A percentile compares a stretch with the other conserved stretches of the same genome.
Conservation (phyloP, 192 early-diverging fungal species). For the Entomortierella parvispora region DNA sequence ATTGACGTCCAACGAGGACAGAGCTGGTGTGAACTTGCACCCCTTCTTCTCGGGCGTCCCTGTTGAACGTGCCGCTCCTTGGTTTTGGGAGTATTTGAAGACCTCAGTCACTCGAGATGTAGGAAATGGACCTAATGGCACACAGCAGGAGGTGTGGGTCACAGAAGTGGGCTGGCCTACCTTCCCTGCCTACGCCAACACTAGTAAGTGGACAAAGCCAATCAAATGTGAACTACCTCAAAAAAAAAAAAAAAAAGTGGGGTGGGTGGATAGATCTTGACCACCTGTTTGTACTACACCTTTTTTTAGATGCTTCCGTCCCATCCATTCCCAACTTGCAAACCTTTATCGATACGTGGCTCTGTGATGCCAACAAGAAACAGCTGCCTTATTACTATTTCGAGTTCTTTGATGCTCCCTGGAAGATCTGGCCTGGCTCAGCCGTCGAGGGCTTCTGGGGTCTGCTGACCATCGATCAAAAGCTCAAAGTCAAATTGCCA, state of each 20-base stretch:
- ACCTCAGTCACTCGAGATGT: slow-evolving; percentile 23
- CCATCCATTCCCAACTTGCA: slow-evolving; percentile 53
- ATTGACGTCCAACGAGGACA: slow-evolving; percentile 40
- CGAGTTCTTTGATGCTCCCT: slow-evolving; percentile 60
- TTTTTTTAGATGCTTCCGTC: slow-evolving; percentile 39
- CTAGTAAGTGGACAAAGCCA: too few relatives aligned
- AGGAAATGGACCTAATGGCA: neutral
- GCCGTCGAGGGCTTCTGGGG: slow-evolving; percentile 55
- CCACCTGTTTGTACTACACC: neutral
- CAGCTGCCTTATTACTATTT: slow-evolving; percentile 54
- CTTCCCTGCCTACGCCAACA: slow-evolving; percentile 25
- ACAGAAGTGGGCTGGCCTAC: slow-evolving; percentile 60
- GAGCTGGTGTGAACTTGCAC: slow-evolving; percentile 54
- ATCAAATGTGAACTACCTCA: too few relatives aligned
- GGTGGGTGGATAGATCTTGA: too few relatives aligned
- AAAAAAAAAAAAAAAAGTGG: too few relatives aligned
- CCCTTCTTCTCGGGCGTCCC: slow-evolving; percentile 55
- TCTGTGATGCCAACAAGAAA: slow-evolving; percentile 54
- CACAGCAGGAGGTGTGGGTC: slow-evolving; percentile 26
- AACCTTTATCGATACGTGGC: slow-evolving; percentile 52
- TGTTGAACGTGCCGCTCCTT: slow-evolving; percentile 41
- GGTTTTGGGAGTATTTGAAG: slow-evolving; percentile 54
- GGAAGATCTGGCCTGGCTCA: slow-evolving; percentile 56
- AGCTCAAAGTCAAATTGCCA: slow-evolving; percentile 54
- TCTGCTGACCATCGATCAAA: slow-evolving; percentile 41